Percentiles rank a stretch among this genome's conserved stretches.
Evolutionary conservation across 75 land plant genomes (phyloP).

Genomic region (Pinus albicaulis): DNA sequence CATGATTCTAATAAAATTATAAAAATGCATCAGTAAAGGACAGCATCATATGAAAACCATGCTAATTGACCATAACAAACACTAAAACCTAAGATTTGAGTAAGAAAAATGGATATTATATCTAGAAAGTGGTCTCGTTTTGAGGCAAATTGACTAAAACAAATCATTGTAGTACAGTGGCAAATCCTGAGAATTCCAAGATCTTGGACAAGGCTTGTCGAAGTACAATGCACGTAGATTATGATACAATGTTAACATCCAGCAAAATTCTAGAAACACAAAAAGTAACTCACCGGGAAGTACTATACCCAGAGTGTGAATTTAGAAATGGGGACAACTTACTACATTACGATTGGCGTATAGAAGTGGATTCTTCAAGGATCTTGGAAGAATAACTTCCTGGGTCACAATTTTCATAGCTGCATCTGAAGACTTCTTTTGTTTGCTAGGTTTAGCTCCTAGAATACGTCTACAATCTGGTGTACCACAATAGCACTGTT

Average conservation of each 20-base stretch:
- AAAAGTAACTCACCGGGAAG: neutral
- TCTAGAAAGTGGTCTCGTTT: too few species aligned
- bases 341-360: neutral
- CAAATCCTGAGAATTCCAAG: neutral
- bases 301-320: neutral
- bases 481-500: conserved; percentile 88
- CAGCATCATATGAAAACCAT: neutral
- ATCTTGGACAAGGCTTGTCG: neutral
- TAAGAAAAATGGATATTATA: too few species aligned
- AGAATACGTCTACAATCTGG: conserved; percentile 66
- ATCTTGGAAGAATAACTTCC: conserved; percentile 15
- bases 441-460: conserved; percentile 63
- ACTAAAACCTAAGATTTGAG: too few species aligned
- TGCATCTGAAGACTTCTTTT: conserved; percentile 45
- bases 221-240: neutral
- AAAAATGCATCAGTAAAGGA: neutral
- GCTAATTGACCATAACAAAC: neutral
- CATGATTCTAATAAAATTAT: neutral
- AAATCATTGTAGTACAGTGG: neutral
- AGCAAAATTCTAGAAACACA: neutral
- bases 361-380: neutral
- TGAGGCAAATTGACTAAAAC: too few species aligned
- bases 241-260: neutral
- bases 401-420: conserved; percentile 33
- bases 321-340: neutral